These are phyloP conservation scores for Tylopilus orsonianus DNA, from an alignment of 1,284 basidiomycete species.

Conservation along the genomic window DNA sequence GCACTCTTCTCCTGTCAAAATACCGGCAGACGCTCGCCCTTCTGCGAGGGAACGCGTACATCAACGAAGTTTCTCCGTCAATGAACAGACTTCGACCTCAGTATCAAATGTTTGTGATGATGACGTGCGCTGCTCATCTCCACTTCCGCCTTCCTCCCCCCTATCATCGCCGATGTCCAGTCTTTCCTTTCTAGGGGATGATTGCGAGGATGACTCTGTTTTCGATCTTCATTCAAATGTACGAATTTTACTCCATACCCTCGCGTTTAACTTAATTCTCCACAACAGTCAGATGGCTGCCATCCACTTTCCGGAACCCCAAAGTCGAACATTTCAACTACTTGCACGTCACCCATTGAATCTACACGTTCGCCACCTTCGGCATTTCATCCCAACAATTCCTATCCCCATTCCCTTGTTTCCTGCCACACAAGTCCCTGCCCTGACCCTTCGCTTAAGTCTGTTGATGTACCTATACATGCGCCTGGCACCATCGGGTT, in stretches of 20 bases:
- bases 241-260: conserved; percentile 2
- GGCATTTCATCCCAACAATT: neutral
- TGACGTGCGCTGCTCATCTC: conserved; percentile 18
- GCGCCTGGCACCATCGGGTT: neutral
- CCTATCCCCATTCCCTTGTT: neutral
- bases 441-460: neutral
- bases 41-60: neutral
- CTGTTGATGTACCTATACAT: neutral
- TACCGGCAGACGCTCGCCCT: conserved; percentile 16
- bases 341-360: no score
- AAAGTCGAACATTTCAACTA: conserved; percentile 15
- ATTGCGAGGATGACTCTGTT: conserved; percentile 10
- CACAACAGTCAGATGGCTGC: conserved; percentile 16
- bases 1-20: conserved; percentile 39
- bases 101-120: conserved; percentile 14
- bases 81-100: conserved; percentile 1
- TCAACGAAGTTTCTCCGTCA: neutral
- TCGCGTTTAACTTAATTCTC: conserved; percentile 4
- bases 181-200: conserved; percentile 23
- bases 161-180: conserved; percentile 31
- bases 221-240: conserved; percentile 19
- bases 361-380: neutral
- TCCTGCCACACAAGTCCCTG: conserved; percentile 2
- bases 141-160: conserved; percentile 37
- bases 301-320: conserved; percentile 7